These are phyloP conservation scores for Clarireedia paspali DNA, from an alignment of 2,329 filamentous ascomycete genomes.

Conservation along the genomic window DNA sequence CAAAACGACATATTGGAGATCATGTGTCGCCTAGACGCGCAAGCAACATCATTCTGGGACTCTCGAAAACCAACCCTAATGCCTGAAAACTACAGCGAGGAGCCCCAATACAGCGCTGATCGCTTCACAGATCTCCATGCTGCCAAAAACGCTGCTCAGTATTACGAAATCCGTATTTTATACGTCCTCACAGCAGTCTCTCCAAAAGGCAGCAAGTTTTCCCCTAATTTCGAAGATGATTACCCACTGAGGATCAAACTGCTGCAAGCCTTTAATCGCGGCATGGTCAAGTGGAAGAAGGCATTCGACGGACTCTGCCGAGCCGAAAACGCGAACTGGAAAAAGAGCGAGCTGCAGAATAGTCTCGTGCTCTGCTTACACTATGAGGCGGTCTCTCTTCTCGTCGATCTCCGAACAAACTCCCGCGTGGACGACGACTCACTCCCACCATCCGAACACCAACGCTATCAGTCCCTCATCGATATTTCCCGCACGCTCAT, in stretches of 20 bases:
- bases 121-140: constrained; percentile 2
- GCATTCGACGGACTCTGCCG: not conserved
- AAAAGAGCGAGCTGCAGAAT: not conserved
- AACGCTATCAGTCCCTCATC: constrained; percentile 2
- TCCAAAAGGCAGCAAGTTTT: not conserved
- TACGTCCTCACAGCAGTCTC: constrained; percentile 13
- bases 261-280: not conserved
- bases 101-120: not conserved
- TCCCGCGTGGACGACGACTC: not conserved
- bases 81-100: not conserved
- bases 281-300: constrained; percentile 2
- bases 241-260: constrained; percentile 5
- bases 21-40: constrained; percentile 13
- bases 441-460: not conserved
- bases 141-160: constrained; percentile 9
- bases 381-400: not conserved
- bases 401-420: constrained; percentile 1
- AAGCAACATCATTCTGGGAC: constrained; percentile 15
- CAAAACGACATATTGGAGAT: constrained; percentile 5
- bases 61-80: constrained; percentile 10
- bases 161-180: constrained; percentile 10
- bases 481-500: constrained; percentile 9
- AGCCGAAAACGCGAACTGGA: not conserved
- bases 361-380: constrained; percentile 3
- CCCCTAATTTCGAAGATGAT: not conserved